Conservation (phyloP, 2,329 filamentous ascomycete species). For the Cladosporium sp. region DNA sequence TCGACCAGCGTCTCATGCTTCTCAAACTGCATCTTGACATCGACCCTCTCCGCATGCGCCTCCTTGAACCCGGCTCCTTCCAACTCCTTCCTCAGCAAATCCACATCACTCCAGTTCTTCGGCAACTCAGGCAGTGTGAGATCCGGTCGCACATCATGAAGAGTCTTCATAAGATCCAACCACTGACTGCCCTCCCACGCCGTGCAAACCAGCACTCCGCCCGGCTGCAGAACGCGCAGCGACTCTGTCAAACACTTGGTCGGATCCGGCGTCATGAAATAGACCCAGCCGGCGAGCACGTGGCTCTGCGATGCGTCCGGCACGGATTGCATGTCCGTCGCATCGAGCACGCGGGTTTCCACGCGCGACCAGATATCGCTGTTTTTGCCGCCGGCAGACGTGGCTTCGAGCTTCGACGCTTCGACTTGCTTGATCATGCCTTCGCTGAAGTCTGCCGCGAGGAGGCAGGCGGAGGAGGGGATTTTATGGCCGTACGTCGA, state of each 20-base stretch:
- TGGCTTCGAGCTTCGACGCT: conserved; percentile 8
- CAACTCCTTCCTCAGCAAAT: conserved; percentile 21
- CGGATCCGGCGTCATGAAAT: conserved; percentile 28
- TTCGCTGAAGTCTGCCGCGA: conserved; percentile 28
- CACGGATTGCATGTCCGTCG: conserved; percentile 25
- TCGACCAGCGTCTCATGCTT: conserved; percentile 19
- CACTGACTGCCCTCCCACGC: conserved; percentile 29
- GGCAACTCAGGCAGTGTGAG: conserved; percentile 21
- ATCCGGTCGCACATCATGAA: conserved; percentile 19
- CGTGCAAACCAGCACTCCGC: conserved; percentile 23
- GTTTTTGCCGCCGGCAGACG: conserved; percentile 11
- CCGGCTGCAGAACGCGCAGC: conserved; percentile 22
- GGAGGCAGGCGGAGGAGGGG: conserved; percentile 18
- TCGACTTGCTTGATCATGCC: conserved; percentile 28
- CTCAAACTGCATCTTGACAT: conserved; percentile 24
- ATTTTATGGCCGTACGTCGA: conserved; percentile 20
- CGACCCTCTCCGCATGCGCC: conserved; percentile 20
- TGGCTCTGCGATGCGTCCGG: conserved; percentile 23
- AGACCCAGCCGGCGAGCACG: conserved; percentile 30
- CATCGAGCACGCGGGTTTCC: conserved; percentile 22
- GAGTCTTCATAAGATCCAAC: conserved; percentile 24
- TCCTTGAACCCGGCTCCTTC: conserved; percentile 28
- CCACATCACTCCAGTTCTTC: conserved; percentile 21
- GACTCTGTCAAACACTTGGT: conserved; percentile 24
- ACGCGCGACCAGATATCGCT: conserved; percentile 24